Base-by-base conservation (phyloP, 1,284 basidiomycete species). In the Puccinia coronata region DNA sequence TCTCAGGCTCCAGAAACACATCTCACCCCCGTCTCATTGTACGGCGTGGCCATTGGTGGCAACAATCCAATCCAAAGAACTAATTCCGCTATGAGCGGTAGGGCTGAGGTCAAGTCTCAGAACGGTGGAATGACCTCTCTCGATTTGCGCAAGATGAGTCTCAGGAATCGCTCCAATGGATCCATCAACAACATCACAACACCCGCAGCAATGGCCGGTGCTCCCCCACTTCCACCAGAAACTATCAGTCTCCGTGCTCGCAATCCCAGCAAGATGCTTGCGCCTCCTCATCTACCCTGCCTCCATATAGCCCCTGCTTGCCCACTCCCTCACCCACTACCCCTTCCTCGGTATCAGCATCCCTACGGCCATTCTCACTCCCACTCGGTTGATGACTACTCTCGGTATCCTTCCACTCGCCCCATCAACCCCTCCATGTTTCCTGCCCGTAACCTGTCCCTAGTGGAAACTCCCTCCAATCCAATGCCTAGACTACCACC, bases 11-110 rank as follows among this genome's bases (percentile, higher is more conserved):
- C n/a, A n/a, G n/a, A n/a, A n/a, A n/a, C n/a, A 31, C 25, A 23
- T 14, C 18, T 71, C 47, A 43, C 71, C n/a, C 71, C 71, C 2
- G 71, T 57, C 71, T 73, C 71, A 14, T 53, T 73, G 34, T 73
- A 73, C 28, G 71, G 71, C 51, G 71, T 73, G 0, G 71, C 71
- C 23, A 73, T 73, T 53, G 71, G 71, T 8, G 71, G 71, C 23
- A 57, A 53, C n/a, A 57, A 55, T 28, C 71, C 71, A n/a, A n/a
- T n/a, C 1, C n/a, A 18, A 31, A 73, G 43, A 28, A 39, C 51
- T 28, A 57, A 55, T 28, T 53, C 31, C 0, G 23, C 53, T n/a
- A 39, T 57, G 53, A 55, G 59, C 53, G 71, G 71, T 36, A 51
- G 71, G 3, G 71, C 71, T 14, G 51, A 73, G 53, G 71, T 73